Conservation (phyloP, 208 protist genomes). For the Pavlovales sp. region DNA sequence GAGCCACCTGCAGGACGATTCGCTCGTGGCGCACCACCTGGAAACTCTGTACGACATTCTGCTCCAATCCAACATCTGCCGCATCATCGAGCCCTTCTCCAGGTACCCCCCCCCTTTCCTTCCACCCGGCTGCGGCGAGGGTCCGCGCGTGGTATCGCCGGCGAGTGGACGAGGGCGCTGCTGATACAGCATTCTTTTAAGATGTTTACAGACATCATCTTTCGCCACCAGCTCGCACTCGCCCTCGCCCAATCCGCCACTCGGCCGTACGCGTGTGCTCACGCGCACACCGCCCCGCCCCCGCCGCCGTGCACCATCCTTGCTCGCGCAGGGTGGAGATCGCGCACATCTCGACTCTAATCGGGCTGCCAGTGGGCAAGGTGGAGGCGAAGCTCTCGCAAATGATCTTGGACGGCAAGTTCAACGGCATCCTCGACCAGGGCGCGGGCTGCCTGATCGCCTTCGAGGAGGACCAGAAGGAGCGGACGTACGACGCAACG, state of each 20-base stretch:
- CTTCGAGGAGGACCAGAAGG: conserved; percentile 70
- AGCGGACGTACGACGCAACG: conserved; percentile 61
- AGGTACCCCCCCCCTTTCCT: no score
- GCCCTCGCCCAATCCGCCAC: no score
- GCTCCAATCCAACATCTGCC: conserved; percentile 77
- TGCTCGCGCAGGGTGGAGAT: conserved; percentile 66
- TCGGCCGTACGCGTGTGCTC: no score
- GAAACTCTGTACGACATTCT: conserved; percentile 30
- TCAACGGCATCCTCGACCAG: conserved; percentile 83
- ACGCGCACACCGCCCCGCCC: no score
- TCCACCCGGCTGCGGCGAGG: no score
- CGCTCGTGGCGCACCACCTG: neutral
- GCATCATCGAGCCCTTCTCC: conserved; percentile 92
- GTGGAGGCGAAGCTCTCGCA: conserved; percentile 80
- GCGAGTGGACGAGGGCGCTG: no score
- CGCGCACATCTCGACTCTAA: conserved; percentile 79
- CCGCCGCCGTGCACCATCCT: no score
- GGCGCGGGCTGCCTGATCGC: conserved; percentile 74
- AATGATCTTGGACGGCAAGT: conserved; percentile 97
- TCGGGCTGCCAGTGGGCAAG: conserved; percentile 70
- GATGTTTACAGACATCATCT: no score
- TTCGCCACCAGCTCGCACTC: no score
- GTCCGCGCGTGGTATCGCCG: no score
- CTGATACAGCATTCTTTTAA: no score
- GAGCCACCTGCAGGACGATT: neutral